Evolutionary conservation across 768 basidiomycete species (phyloP).

Genomic region (Pleurotus eryngii): DNA sequence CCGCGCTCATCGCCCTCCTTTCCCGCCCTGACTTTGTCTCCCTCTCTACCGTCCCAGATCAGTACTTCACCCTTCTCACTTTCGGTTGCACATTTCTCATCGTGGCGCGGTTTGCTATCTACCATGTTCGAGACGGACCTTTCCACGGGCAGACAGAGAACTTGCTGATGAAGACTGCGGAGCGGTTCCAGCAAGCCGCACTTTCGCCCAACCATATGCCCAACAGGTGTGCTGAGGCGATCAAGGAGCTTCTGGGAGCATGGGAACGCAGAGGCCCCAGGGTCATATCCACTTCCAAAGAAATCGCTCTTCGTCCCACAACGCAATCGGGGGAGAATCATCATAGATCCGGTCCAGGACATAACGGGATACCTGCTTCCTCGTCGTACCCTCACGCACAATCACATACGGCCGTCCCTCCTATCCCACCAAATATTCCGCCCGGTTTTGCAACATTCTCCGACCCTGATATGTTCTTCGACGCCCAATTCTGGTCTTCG

Average conservation of each 20-base stretch:
- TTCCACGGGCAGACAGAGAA: conserved; percentile 36
- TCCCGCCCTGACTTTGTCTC: conserved; percentile 28
- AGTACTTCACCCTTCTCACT: conserved; percentile 25
- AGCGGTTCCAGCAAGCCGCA: conserved; percentile 29
- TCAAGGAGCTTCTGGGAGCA: conserved; percentile 27
- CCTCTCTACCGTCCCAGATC: conserved; percentile 37
- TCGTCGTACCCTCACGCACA: not conserved
- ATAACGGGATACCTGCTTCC: not conserved
- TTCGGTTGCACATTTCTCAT: conserved; percentile 43
- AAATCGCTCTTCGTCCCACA: not conserved
- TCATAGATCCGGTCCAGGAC: not conserved
- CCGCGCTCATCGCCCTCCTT: conserved; percentile 29
- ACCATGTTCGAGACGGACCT: conserved; percentile 29
- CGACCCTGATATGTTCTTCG: conserved; percentile 35
- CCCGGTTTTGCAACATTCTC: not conserved
- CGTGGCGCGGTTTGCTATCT: conserved; percentile 38
- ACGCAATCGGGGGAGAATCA: not conserved
- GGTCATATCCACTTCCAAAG: not conserved
- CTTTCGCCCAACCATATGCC: conserved; percentile 36
- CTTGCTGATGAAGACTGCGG: conserved; percentile 30
- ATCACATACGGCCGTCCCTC: not conserved
- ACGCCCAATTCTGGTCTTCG: conserved; percentile 40
- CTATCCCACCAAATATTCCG: not conserved
- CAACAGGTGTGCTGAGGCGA: conserved; percentile 39
- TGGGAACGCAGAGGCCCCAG: conserved; percentile 22